Conservation (phyloP, 345 rosid species). For the Melastoma malabathricum region DNA sequence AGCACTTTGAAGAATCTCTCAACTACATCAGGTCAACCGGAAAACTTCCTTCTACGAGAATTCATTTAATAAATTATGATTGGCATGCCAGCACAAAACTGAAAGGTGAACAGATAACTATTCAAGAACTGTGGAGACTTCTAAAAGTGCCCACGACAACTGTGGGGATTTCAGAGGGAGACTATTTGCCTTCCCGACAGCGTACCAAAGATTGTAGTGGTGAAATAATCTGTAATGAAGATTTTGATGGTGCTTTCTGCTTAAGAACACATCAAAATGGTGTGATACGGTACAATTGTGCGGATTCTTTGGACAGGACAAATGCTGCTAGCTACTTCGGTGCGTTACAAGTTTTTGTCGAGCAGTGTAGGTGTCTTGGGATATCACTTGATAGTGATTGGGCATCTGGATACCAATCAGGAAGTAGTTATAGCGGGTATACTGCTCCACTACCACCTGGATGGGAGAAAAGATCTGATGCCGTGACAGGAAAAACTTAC, state of each 20-base stretch:
- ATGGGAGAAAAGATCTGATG: slow-evolving; percentile 94
- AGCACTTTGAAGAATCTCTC: slow-evolving; percentile 81
- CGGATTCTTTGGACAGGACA: slow-evolving; percentile 95
- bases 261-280: slow-evolving; percentile 94
- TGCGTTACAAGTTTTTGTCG: slow-evolving; percentile 86
- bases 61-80: slow-evolving; percentile 68
- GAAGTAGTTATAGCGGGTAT: slow-evolving; percentile 47
- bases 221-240: slow-evolving; percentile 62
- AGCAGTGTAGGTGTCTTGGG: slow-evolving; percentile 78
- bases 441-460: slow-evolving; percentile 90
- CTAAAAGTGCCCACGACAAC: slow-evolving; percentile 59
- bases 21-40: slow-evolving; percentile 54
- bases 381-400: slow-evolving; percentile 82
- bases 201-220: slow-evolving; percentile 85
- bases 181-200: slow-evolving; percentile 66
- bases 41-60: slow-evolving; percentile 59
- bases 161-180: slow-evolving; percentile 83
- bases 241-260: slow-evolving; percentile 81
- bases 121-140: slow-evolving; percentile 83
- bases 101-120: slow-evolving; percentile 82
- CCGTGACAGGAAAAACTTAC: slow-evolving; percentile 79
- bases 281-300: slow-evolving; percentile 89
- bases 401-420: slow-evolving; percentile 47
- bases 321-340: slow-evolving; percentile 98
- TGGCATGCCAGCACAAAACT: slow-evolving; percentile 82